Evolutionary conservation across 192 early-diverging fungal species (phyloP).

Genomic region (Coemansia sp.): DNA sequence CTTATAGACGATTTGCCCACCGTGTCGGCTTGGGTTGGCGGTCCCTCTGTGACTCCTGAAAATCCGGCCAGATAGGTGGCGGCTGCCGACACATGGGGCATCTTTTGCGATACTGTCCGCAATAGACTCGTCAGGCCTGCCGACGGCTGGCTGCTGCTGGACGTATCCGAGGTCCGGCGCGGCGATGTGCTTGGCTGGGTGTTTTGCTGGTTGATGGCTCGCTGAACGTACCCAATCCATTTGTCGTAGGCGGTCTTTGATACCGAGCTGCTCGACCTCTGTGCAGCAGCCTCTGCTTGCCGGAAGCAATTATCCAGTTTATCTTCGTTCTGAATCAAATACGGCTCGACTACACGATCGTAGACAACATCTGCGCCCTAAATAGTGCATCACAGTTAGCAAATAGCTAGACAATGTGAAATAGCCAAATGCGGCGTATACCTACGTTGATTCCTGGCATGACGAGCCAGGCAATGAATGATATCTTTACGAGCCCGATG

Average conservation of each 20-base stretch:
- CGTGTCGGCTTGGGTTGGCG: conserved; percentile 15
- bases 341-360: conserved; percentile 51
- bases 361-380: conserved; percentile 52
- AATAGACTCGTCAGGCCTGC: conserved; percentile 27
- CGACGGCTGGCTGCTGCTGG: not conserved
- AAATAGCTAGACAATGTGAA: not conserved
- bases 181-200: not conserved
- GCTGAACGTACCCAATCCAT: conserved; percentile 50
- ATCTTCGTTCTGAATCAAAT: conserved; percentile 39
- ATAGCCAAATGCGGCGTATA: not conserved
- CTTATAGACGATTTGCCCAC: conserved; percentile 14
- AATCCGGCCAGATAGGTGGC: conserved; percentile 31
- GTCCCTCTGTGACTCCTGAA: conserved; percentile 19
- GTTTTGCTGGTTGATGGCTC: conserved; percentile 25
- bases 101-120: conserved; percentile 27
- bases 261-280: conserved; percentile 34
- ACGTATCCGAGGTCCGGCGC: not conserved
- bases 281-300: conserved; percentile 45
- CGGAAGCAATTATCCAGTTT: conserved; percentile 36
- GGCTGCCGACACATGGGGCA: conserved; percentile 34
- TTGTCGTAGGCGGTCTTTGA: conserved; percentile 49
- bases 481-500: conserved; percentile 46
- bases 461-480: conserved; percentile 50
- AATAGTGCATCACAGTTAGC: not conserved
- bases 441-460: conserved; percentile 55